Evolutionary conservation across 1,284 basidiomycete species (phyloP), one percentile per base, ranked within the genome.

Genomic region (Pseudozyma pruni): DNA sequence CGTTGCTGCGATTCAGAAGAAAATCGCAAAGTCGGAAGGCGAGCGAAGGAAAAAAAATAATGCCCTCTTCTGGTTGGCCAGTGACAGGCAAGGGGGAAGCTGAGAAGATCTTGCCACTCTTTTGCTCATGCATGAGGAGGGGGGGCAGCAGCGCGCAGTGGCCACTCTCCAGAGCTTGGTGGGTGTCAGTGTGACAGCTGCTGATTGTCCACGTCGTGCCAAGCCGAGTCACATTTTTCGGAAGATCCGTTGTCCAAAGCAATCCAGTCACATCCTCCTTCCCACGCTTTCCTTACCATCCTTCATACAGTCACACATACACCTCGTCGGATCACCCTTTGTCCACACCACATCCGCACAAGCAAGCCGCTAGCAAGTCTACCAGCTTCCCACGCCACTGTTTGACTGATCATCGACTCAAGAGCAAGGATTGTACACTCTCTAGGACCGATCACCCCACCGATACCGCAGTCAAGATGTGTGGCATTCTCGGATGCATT

Each of bases 401-500:
- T 35, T 10, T n/a, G 34, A 3, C 23, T n/a, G 22, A 11, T 14
- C 20, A 5, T 29, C 47, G n/a, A 8, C 47, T 14, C 13, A 20
- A 23, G 27, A 11, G 7, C 44, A 11, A 22, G 32, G 39, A 42
- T 13, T 41, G 43, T n/a, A n/a, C n/a, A n/a, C n/a, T n/a, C n/a
- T n/a, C n/a, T n/a, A n/a, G n/a, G n/a, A n/a, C n/a, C n/a, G n/a
- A n/a, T n/a, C n/a, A n/a, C n/a, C n/a, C n/a, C n/a, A n/a, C n/a
- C n/a, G n/a, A n/a, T n/a, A n/a, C n/a, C n/a, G n/a, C n/a, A n/a
- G n/a, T 31, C 31, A 76, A 27, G 34, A 80, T 80, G 79, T 81
- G 79, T 57, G 79, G 81, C 37, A 82, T 82, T 57, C 72, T 82
- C 4, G 81, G 69, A 29, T 82, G 79, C 59, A 57, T 80, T 47